These are phyloP conservation scores for Jamesozyma lodderae DNA, from an alignment of 805 yeast species.

Conservation along the genomic window DNA sequence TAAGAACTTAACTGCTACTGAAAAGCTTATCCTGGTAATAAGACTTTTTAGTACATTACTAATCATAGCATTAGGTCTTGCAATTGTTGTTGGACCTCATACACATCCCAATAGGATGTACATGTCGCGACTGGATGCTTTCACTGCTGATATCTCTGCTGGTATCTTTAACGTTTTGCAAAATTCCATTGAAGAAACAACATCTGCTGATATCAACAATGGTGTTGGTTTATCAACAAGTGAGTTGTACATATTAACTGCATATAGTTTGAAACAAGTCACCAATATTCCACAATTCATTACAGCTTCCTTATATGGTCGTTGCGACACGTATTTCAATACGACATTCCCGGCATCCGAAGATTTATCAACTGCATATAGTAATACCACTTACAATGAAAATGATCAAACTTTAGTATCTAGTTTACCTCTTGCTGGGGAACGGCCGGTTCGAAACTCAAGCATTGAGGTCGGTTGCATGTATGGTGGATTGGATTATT, in stretches of 20 bases:
- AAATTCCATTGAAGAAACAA: conserved; percentile 14
- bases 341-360: not conserved
- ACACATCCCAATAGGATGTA: conserved; percentile 14
- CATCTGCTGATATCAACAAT: conserved; percentile 19
- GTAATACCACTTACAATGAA: not conserved
- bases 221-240: conserved; percentile 28
- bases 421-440: no score
- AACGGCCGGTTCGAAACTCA: conserved; percentile 6
- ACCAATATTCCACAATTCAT: conserved; percentile 22
- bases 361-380: not conserved
- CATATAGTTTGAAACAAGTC: conserved; percentile 21
- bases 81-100: conserved; percentile 17
- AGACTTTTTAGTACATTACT: conserved; percentile 17
- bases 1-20: conserved; percentile 20
- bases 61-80: conserved; percentile 15
- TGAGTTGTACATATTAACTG: conserved; percentile 22
- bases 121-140: conserved; percentile 20
- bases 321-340: conserved; percentile 15
- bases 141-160: conserved; percentile 16
- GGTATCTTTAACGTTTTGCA: conserved; percentile 22
- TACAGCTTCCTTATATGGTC: conserved; percentile 19
- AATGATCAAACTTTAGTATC: not conserved
- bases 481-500: conserved; percentile 12
- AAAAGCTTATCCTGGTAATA: conserved; percentile 14
- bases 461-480: conserved; percentile 10